Evolutionary conservation across 1,284 basidiomycete genomes (phyloP).

Genomic region (Melampsora medusae): DNA sequence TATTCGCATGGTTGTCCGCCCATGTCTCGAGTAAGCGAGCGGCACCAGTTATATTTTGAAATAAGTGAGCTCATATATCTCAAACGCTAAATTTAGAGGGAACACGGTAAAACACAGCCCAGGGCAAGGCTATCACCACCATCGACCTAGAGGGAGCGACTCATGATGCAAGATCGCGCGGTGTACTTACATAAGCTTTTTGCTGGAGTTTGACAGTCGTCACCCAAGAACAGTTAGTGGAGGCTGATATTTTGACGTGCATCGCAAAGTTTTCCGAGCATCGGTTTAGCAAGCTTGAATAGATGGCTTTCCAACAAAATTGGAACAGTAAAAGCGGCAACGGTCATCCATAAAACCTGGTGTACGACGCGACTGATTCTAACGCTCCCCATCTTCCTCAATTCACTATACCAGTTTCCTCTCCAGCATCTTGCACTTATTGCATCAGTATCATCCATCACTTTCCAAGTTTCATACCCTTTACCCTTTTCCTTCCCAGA

Average conservation of each 20-base stretch:
- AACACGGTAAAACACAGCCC: too few relatives aligned
- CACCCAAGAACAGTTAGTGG: too few relatives aligned
- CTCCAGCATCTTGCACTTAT: neutral
- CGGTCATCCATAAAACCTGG: neutral
- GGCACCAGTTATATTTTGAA: too few relatives aligned
- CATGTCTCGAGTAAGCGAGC: too few relatives aligned
- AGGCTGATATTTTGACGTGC: neutral
- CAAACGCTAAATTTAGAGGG: too few relatives aligned
- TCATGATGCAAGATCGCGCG: too few relatives aligned
- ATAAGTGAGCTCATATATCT: too few relatives aligned
- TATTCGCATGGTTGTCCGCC: too few relatives aligned
- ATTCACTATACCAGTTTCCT: neutral
- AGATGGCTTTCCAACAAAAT: neutral
- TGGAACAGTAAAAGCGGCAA: neutral
- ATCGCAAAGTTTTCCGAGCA: neutral
- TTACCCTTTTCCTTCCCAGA: neutral
- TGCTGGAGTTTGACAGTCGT: too few relatives aligned
- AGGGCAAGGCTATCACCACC: too few relatives aligned
- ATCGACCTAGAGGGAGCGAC: too few relatives aligned
- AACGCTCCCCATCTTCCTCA: neutral
- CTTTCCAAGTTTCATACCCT: neutral
- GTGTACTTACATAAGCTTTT: too few relatives aligned
- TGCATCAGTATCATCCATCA: neutral
- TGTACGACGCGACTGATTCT: neutral
- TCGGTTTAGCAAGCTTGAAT: neutral